Evolutionary conservation across 352 stramenopile species (phyloP), one percentile per base, ranked within the genome.

Genomic region (Pythium chondricola): DNA sequence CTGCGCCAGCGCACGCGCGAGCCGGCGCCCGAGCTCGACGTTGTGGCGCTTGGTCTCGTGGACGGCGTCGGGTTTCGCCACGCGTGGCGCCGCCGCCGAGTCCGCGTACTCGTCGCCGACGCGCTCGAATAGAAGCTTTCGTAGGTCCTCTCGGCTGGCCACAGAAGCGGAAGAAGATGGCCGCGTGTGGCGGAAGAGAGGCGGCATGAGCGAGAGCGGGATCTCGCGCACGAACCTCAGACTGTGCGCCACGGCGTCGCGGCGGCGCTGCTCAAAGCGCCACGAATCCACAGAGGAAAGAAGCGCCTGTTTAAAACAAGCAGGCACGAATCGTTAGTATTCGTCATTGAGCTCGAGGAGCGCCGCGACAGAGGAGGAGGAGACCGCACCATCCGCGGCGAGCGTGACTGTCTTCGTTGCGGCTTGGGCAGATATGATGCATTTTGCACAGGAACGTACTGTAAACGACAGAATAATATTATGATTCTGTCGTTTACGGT

Each of bases 211-310:
- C 47, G 67, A 56, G 31, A 76, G 43, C 9, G 78, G 71, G 51
- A 67, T 76, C 25, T 79, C 58, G 21, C 40, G 39, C 24, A 55
- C 54, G 37, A 90, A 54, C 17, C 61, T 55, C 14, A 58, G 62
- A 63, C 69, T 88, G 61, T 84, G 61, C 24, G 22, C 56, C 46
- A 55, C 52, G 20, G 78, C 75, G 62, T 88, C 74, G 20, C 52
- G 58, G 25, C 65, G 29, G 32, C 75, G 78, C 44, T 73, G 68
- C 41, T 71, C 31, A 54, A 74, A 85, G 48, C 65, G 64, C 64
- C 57, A 73, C 26, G 50, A 43, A 48, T 90, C 75, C 22, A 81
- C 46, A 18, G 61, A 50, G 21, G 42, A 30, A 43, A 73, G 51
- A 6, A 70, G 72, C 43, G 83, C 52, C 64, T 87, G 58, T 47